These are phyloP conservation scores for Stagonosporopsis rhizophila DNA, from an alignment of 2,329 filamentous ascomycete genomes.

Conservation along the genomic window DNA sequence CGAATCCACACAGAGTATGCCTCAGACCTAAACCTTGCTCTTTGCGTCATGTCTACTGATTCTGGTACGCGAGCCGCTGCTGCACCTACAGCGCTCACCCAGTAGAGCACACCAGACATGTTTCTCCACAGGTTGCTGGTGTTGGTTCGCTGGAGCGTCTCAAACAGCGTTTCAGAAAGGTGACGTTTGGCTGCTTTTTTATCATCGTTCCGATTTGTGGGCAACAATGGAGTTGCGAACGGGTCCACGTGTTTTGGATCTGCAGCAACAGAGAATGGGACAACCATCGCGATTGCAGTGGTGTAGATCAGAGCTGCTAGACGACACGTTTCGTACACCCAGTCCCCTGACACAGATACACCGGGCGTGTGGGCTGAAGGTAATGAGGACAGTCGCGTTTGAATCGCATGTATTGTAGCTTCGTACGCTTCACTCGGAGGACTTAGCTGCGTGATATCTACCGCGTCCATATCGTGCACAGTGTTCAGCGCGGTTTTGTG, in stretches of 20 bases:
- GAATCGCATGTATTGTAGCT: conserved; percentile 22
- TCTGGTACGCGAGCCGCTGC: conserved; percentile 35
- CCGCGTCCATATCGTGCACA: conserved; percentile 5
- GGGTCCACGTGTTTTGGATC: conserved; percentile 12
- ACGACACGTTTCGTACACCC: conserved; percentile 46
- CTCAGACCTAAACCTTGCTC: conserved; percentile 13
- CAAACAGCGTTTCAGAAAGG: conserved; percentile 32
- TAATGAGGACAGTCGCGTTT: conserved; percentile 23
- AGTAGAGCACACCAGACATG: conserved; percentile 47
- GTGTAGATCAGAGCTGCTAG: conserved; percentile 45
- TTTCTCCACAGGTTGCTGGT: conserved; percentile 38
- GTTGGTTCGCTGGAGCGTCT: conserved; percentile 34
- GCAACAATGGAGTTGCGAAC: background rate
- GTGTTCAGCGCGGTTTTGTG: conserved; percentile 9
- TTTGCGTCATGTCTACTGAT: conserved; percentile 20
- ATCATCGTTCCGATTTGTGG: background rate
- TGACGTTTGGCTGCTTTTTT: conserved; percentile 6
- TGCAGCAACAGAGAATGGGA: conserved; percentile 41
- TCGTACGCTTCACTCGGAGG: conserved; percentile 22
- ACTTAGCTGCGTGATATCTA: conserved; percentile 4
- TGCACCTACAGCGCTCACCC: conserved; percentile 41
- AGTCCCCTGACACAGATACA: conserved; percentile 33
- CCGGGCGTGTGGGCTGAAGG: conserved; percentile 35
- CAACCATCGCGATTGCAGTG: conserved; percentile 34
- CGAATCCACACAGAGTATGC: conserved; percentile 34